These are phyloP conservation scores for Spathaspora boniae DNA, from an alignment of 805 yeast species.

Conservation along the genomic window DNA sequence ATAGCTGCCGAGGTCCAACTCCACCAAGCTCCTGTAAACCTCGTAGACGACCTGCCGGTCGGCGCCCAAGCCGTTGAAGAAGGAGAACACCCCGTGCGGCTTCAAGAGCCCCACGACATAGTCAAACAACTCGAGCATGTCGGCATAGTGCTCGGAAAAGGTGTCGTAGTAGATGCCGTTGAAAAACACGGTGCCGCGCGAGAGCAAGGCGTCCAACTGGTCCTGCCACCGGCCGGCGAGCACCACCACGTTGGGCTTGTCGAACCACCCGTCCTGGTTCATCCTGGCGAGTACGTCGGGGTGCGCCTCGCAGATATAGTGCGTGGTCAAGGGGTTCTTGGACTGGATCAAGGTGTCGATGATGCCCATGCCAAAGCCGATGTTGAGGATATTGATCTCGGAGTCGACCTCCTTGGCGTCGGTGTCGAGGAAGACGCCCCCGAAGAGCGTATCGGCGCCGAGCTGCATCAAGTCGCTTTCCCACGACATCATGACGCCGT, in stretches of 20 bases:
- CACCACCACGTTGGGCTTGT: slow-evolving; percentile 64
- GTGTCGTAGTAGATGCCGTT: slow-evolving; percentile 95
- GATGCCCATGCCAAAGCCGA: slow-evolving; percentile 97
- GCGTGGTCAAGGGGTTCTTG: slow-evolving; percentile 52
- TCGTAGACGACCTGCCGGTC: slow-evolving; percentile 46
- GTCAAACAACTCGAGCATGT: slow-evolving; percentile 85
- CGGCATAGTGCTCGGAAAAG: slow-evolving; percentile 85
- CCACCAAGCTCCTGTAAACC: slow-evolving; percentile 81
- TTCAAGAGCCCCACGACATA: slow-evolving; percentile 74
- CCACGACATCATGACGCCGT: slow-evolving; percentile 99
- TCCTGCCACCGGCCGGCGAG: slow-evolving; percentile 95
- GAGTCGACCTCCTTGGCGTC: slow-evolving; percentile 27
- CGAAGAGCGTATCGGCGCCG: slow-evolving; percentile 75
- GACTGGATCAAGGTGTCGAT: slow-evolving; percentile 76
- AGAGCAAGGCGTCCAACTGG: slow-evolving; percentile 60
- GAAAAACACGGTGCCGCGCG: slow-evolving; percentile 63
- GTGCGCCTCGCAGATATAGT: slow-evolving; percentile 91
- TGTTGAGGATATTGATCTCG: slow-evolving; percentile 60
- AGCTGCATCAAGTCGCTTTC: slow-evolving; percentile 77
- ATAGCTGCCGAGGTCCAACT: slow-evolving; percentile 71
- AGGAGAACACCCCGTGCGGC: slow-evolving; percentile 81
- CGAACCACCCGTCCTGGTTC: slow-evolving; percentile 78
- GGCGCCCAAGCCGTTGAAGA: slow-evolving; percentile 75
- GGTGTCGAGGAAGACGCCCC: too few species aligned
- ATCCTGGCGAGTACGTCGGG: slow-evolving; percentile 79